Base-by-base conservation (phyloP, 2,329 filamentous ascomycete species). In the Epicoccum sorghinum region DNA sequence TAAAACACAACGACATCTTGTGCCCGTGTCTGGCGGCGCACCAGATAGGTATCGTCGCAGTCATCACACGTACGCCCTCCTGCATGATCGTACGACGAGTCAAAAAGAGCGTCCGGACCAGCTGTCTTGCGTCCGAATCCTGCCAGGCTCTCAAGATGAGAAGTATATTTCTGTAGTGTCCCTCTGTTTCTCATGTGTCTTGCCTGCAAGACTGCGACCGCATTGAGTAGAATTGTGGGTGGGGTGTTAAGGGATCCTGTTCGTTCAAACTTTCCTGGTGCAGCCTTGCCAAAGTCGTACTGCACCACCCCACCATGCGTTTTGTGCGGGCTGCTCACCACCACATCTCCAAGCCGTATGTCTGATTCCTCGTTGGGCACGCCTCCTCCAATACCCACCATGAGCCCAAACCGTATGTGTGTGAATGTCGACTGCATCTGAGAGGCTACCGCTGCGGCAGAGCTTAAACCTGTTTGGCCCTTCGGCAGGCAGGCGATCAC, bases 331-430 rank as follows among this genome's bases (percentile, higher is more conserved):
- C 59, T 44, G 58, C 60, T 64, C 7, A 67, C 59, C 24, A 66
- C 64, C n/a, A 68, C 61, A 22, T 68, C 66, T 8, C 66, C 66
- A 14, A 68, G 63, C 24, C 66, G 57, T 9, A 67, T 58, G 40
- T 68, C 66, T 36, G 39, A 24, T 4, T 57, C 48, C 4, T 18
- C 38, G n/a, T 3, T 59, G 8, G 64, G 61, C n/a, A 66, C 64
- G 22, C 66, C 66, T 25, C 74, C 73, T 0, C 75, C 78, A 33
- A 81, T 75, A 14, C 78, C 78, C 0, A 81, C 77, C 69, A 81
- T 72, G 1, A 81, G 64, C 2, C 70, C 71, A 35, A 79, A 67
- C 18, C 60, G 66, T 29, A 79, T 74, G 2, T 22, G 35, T 5
- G 44, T 52, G 53, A 77, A 78, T 4, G 65, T 67, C 5, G 57